Percentiles rank a stretch among this genome's conserved stretches.
These are phyloP conservation scores for Microcera coccophila DNA, from an alignment of 2,329 filamentous ascomycete species.

Conservation along the genomic window DNA sequence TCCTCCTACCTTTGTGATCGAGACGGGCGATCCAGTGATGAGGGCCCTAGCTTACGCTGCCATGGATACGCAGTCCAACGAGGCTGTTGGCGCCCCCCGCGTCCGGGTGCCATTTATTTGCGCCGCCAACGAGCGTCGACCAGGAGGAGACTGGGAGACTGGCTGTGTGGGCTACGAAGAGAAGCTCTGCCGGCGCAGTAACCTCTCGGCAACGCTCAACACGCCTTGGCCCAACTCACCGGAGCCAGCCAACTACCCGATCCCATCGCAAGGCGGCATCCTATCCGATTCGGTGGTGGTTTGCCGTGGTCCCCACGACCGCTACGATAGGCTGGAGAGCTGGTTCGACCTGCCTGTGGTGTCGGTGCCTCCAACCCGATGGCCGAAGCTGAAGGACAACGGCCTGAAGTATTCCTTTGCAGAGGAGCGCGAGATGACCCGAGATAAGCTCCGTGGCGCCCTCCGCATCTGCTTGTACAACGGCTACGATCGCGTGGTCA, in stretches of 20 bases:
- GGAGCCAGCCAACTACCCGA: slow-evolving; percentile 60
- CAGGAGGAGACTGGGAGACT: slow-evolving; percentile 78
- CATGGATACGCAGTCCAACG: slow-evolving; percentile 37
- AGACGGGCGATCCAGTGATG: slow-evolving; percentile 56
- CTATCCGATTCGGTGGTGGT: slow-evolving; percentile 69
- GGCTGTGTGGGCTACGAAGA: slow-evolving; percentile 53
- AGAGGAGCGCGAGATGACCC: slow-evolving; percentile 67
- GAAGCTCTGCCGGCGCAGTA: slow-evolving; percentile 70
- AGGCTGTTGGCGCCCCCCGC: slow-evolving; percentile 30
- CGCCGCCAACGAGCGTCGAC: slow-evolving; percentile 69
- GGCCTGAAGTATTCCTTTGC: slow-evolving; percentile 69
- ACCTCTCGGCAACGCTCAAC: slow-evolving; percentile 64
- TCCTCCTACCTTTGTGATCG: slow-evolving; percentile 49
- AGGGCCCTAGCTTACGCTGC: slow-evolving; percentile 55
- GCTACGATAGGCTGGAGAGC: slow-evolving; percentile 53
- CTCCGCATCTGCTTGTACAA: slow-evolving; percentile 65
- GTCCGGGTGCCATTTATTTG: slow-evolving; percentile 63
- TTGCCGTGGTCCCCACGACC: slow-evolving; percentile 66
- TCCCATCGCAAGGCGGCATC: slow-evolving; percentile 65
- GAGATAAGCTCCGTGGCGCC: slow-evolving; percentile 67
- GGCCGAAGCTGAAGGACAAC: slow-evolving; percentile 67
- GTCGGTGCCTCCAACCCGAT: slow-evolving; percentile 66
- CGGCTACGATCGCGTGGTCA: slow-evolving; percentile 53
- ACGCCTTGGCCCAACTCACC: slow-evolving; percentile 53
- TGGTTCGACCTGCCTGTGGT: slow-evolving; percentile 66